Conservation (phyloP, 208 protist genomes). For the Strigomonas galati region DNA sequence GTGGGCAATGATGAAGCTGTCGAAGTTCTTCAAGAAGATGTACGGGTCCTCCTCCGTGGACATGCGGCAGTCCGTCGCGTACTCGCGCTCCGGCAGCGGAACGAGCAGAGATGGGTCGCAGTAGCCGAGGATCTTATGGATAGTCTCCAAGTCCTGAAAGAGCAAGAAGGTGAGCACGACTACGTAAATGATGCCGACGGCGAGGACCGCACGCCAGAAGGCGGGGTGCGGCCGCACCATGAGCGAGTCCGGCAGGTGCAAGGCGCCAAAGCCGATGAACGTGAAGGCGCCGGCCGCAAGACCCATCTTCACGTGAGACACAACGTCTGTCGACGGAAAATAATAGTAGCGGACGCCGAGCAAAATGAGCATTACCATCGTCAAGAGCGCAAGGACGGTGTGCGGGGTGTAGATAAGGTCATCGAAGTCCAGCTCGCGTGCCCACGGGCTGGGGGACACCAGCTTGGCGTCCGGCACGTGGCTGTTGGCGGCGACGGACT, state of each 20-base stretch:
- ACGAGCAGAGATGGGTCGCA: constrained; percentile 78
- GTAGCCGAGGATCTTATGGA: constrained; percentile 51
- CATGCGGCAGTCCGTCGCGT: constrained; percentile 93
- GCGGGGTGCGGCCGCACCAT: constrained; percentile 95
- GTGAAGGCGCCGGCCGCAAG: constrained; percentile 56
- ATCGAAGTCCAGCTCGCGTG: constrained; percentile 47
- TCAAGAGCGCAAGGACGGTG: constrained; percentile 51
- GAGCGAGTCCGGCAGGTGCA: constrained; percentile 90
- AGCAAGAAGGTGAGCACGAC: constrained; percentile 89
- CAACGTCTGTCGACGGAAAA: constrained; percentile 36
- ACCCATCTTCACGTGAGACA: constrained; percentile 62
- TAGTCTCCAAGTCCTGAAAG: constrained; percentile 83
- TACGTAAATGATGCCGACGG: constrained; percentile 89
- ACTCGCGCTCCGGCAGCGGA: constrained; percentile 82
- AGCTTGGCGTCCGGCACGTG: constrained; percentile 14
- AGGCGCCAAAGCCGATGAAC: constrained; percentile 89
- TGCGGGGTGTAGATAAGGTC: constrained; percentile 61
- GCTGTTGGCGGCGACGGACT: neutral
- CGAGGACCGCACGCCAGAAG: constrained; percentile 93
- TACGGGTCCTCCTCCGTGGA: constrained; percentile 80
- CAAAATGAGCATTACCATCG: constrained; percentile 42
- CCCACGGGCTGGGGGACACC: constrained; percentile 42
- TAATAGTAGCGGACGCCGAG: constrained; percentile 64
- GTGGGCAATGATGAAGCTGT: constrained; percentile 96
- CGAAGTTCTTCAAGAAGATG: constrained; percentile 73